phyloP scores from a whole-genome alignment of 352 stramenopile species.

The Thalassiosira exigua region DNA sequence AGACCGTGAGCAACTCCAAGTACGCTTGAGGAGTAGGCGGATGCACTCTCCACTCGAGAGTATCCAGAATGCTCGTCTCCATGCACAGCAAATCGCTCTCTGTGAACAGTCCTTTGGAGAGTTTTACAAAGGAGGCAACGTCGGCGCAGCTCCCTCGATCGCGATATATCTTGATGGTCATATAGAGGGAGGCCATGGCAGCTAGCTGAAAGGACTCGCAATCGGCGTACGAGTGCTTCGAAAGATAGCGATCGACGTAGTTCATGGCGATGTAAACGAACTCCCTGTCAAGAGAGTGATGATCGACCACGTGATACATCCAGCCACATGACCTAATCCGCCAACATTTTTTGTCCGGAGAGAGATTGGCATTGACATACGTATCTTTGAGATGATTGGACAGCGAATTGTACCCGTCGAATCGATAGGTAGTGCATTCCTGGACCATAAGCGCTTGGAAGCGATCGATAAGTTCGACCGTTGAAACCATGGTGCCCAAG shows the following conservation, averaged over 20 bases:
- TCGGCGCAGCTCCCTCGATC: slow-evolving; percentile 57
- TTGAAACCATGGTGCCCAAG: too few relatives aligned
- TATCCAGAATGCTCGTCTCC: slow-evolving; percentile 67
- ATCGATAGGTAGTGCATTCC: slow-evolving; percentile 37
- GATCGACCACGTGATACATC: slow-evolving; percentile 78
- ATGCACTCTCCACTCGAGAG: slow-evolving; percentile 73
- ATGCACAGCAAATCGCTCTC: slow-evolving; percentile 65
- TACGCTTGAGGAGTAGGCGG: slow-evolving; percentile 67
- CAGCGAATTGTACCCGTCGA: slow-evolving; percentile 23
- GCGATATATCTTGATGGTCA: slow-evolving; percentile 73
- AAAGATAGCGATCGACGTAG: slow-evolving; percentile 79
- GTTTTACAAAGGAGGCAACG: slow-evolving; percentile 64
- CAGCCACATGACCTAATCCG: slow-evolving; percentile 72
- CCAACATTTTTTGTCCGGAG: too few relatives aligned
- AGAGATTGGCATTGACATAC: background rate
- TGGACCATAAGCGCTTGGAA: slow-evolving; percentile 41
- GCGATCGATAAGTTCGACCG: slow-evolving; percentile 38
- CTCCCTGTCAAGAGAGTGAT: slow-evolving; percentile 79
- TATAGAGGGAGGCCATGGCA: slow-evolving; percentile 72
- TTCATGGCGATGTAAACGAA: slow-evolving; percentile 79
- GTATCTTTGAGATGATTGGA: background rate
- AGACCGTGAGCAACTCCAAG: slow-evolving; percentile 29
- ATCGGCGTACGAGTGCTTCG: slow-evolving; percentile 50
- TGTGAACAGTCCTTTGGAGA: slow-evolving; percentile 69
- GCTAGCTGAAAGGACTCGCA: slow-evolving; percentile 73